Evolutionary conservation across 2,329 filamentous ascomycete species (phyloP), one percentile per base, ranked within the genome.

Genomic region (Pseudocercospora fijiensis): DNA sequence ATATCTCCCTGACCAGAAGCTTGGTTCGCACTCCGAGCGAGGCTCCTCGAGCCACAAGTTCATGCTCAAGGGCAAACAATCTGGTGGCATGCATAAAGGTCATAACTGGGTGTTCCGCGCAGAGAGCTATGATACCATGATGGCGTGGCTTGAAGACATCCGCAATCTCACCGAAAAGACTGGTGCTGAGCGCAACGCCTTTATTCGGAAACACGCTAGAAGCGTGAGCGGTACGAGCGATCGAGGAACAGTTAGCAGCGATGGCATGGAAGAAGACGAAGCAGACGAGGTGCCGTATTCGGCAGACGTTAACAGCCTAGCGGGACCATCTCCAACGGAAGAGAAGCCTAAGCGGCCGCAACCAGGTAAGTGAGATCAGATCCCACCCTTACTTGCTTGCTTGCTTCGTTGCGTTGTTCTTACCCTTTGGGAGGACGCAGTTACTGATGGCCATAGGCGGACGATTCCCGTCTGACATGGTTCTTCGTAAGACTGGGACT

Each of bases 101-200:
- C 86, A 88, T 73, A 85, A 85, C 43, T 89, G 86, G 86, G 85
- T 88, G 9, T 88, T 89, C 79, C 82, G 86, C 60, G 86, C 86
- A 22, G 86, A 89, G 73, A 84, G 85, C 1, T 83, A 96, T 77
- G 94, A 98, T 71, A 97, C 93, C 13, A 97, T 98, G 94, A 88
- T 96, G 82, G 92, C 92, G 52, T 99, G 95, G 88, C 98, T 92
- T 76, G 90, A 95, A 60, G 94, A 96, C 73, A 94, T 99, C 76
- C 92, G 94, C 76, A 87, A 85, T 47, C 82, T 99, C 66, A 97
- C 91, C 4, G 92, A 96, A 76, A 93, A 90, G 78, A 90, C 89
- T 24, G 90, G 92, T 27, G 91, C 96, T 76, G 93, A 96, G 74
- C 89, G 93, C 45, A 91, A 87, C 76, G 91, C 90, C 27, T 97